Conservation (phyloP, 2,329 filamentous ascomycete species). For the Claviceps cyperi region DNA sequence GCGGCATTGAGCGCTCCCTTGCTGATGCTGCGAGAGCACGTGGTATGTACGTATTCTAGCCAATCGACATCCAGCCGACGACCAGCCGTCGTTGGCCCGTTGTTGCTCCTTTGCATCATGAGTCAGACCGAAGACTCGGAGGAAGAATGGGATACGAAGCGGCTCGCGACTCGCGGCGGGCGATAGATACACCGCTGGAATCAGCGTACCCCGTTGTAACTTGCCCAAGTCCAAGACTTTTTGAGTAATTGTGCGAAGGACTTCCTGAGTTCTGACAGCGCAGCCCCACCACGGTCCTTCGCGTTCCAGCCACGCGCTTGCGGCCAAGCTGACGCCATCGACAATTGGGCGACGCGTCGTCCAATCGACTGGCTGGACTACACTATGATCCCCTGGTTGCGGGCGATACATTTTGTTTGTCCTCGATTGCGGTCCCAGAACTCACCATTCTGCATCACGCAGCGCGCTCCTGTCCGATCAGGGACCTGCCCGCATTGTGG, state of each 20-base stretch:
- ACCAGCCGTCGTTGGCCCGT: too few species aligned
- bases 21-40: too few species aligned
- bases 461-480: too few species aligned
- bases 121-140: too few species aligned
- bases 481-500: too few species aligned
- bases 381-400: background rate
- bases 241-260: too few species aligned
- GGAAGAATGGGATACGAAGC: background rate
- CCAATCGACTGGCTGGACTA: background rate
- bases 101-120: too few species aligned
- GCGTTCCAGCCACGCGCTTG: background rate
- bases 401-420: background rate
- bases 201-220: background rate
- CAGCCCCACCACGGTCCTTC: conserved; percentile 1
- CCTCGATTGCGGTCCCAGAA: conserved; percentile 2
- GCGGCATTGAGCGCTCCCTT: too few species aligned
- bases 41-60: too few species aligned
- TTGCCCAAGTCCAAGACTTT: too few species aligned
- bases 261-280: background rate
- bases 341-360: background rate
- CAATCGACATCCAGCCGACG: too few species aligned
- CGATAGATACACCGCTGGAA: background rate
- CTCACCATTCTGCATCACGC: background rate
- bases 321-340: background rate
- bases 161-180: background rate